Percentiles rank a stretch among this genome's conserved stretches.
Conservation (phyloP, 2,329 filamentous ascomycete genomes). For the Herpotrichia juniperi region DNA sequence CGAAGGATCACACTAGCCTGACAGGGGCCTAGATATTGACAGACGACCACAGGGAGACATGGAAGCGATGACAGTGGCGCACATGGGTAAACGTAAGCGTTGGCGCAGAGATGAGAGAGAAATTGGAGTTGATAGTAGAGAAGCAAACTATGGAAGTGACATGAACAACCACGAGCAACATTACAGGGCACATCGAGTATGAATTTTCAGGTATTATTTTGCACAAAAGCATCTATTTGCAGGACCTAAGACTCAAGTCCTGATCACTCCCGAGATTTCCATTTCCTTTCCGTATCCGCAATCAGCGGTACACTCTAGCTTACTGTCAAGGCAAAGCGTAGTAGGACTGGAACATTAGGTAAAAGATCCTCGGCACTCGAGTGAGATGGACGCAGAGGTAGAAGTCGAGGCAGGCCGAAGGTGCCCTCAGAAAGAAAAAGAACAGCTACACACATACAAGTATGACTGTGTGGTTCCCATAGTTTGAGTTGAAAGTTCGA, state of each 20-base stretch:
- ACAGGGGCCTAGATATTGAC: too few species aligned
- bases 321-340: not conserved
- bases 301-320: constrained; percentile 6
- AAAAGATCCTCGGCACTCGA: constrained; percentile 1
- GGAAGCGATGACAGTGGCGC: too few species aligned
- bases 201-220: constrained; percentile 12
- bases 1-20: too few species aligned
- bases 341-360: constrained; percentile 8
- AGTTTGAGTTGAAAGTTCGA: not conserved
- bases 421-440: constrained; percentile 15
- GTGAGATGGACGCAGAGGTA: constrained; percentile 1
- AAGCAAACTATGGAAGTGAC: too few species aligned
- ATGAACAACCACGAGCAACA: not conserved
- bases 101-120: too few species aligned
- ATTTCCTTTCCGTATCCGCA: not conserved
- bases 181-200: constrained; percentile 1
- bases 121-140: too few species aligned
- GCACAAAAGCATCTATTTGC: constrained; percentile 9
- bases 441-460: constrained; percentile 16
- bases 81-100: too few species aligned
- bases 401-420: not conserved
- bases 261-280: not conserved
- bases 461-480: constrained; percentile 6
- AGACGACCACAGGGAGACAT: too few species aligned
- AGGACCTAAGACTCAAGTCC: not conserved